These are phyloP conservation scores for Prinsepia uniflora DNA, from an alignment of 306 rosid species.

Conservation along the genomic window DNA sequence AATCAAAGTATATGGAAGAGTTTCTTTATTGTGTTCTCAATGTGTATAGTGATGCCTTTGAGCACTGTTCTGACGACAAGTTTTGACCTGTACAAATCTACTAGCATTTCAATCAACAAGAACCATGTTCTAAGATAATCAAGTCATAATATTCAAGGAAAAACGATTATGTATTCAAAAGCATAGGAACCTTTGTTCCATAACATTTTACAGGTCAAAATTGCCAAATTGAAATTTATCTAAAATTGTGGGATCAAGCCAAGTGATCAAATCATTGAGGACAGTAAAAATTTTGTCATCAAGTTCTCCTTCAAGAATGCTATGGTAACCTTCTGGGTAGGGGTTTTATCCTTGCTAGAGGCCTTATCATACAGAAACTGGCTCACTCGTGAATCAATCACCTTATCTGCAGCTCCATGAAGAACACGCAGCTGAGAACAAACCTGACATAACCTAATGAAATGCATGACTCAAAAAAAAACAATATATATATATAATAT, in stretches of 20 bases:
- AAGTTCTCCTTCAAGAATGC: constrained; percentile 86
- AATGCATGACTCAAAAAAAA: constrained; percentile 22
- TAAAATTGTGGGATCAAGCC: constrained; percentile 77
- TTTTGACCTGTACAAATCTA: no score
- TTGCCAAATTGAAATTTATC: no score
- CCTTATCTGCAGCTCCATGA: constrained; percentile 80
- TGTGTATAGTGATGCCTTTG: no score
- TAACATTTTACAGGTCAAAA: no score
- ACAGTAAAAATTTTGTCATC: constrained; percentile 61
- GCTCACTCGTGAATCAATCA: constrained; percentile 80
- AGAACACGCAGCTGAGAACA: constrained; percentile 72
- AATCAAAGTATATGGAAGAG: no score
- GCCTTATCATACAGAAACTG: constrained; percentile 74
- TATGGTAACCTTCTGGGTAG: constrained; percentile 64
- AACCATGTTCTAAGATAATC: no score
- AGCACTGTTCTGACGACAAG: no score
- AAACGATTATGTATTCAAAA: no score
- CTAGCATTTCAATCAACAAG: no score
- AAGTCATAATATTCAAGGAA: no score
- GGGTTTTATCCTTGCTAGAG: constrained; percentile 63
- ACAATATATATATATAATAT: neutral
- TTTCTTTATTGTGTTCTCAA: no score
- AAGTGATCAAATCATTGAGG: constrained; percentile 63
- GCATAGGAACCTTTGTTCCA: no score
- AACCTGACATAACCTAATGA: constrained; percentile 36